Evolutionary conservation across 805 yeast genomes (phyloP), one percentile per base, ranked within the genome.

Genomic region (Saccharomyces kudriavzevii): DNA sequence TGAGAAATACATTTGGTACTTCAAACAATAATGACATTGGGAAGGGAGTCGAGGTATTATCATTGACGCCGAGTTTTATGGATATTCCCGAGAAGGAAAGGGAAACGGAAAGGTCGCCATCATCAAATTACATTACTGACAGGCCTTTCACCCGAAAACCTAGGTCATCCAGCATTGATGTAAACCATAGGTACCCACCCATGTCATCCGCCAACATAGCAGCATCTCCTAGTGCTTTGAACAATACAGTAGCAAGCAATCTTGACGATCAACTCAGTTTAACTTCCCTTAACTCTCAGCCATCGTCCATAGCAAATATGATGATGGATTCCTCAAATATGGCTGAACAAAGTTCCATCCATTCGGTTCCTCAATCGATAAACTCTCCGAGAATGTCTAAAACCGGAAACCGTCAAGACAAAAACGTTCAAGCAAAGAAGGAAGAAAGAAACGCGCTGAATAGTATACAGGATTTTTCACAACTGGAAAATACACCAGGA

Each of bases 21-120:
- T 17, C 43, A 17, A 17, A 20, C 40, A 59, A 61, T 45, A 58
- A 57, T 31, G 62, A 59, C 40, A 61, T 60, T 52, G 54, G 61
- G 2, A 60, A 59, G 40, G 66, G 70, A 51, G 75, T 72, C 4
- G 77, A 73, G 55, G 76, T 71, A 4, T 52, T 73, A 13, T 71
- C 76, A 0, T 52, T 74, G 47, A 73, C 75, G 4, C 76, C 77
- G 5, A 68, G 74, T 47, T 73, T 73, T 51, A 66, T 70, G 67
- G 77, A 74, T 56, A 68, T 68, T 40, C 71, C 72, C 5, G 67
- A 62, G 20, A 28, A 49, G 43, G 54, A 50, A 9, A 24, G 28
- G 13, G 47, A 30, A 17, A n/a, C 45, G 10, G 45, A 49, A 43
- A 50, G 52, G 27, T 11, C 14, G 6, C 49, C 43, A 35, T 35